phyloP scores from a whole-genome alignment of 768 basidiomycete species.

The Mycena kentingensis region DNA sequence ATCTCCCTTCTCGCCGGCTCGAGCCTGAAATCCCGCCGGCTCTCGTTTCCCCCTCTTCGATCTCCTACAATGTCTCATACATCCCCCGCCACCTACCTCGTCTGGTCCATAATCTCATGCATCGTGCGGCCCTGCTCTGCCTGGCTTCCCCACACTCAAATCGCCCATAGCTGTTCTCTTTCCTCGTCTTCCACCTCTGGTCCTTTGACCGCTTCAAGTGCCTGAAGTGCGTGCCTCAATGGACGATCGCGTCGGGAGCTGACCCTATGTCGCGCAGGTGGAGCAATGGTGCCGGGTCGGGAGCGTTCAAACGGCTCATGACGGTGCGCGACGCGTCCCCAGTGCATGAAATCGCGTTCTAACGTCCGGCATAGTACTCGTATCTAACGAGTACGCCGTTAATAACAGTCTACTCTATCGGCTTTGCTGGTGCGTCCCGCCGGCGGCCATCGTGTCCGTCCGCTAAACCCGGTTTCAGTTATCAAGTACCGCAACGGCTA shows the following conservation, averaged over 20 bases:
- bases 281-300: constrained; percentile 64
- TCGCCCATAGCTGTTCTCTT: constrained; percentile 50
- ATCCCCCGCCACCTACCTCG: constrained; percentile 59
- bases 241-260: neutral
- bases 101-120: constrained; percentile 59
- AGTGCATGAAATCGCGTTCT: neutral
- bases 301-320: constrained; percentile 86
- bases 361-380: constrained; percentile 55
- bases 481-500: constrained; percentile 80
- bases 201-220: constrained; percentile 80
- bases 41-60: constrained; percentile 12
- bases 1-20: constrained; percentile 27
- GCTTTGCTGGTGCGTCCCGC: constrained; percentile 43
- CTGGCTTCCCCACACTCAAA: neutral
- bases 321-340: constrained; percentile 51
- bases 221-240: constrained; percentile 48
- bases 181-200: constrained; percentile 76
- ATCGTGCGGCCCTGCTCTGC: constrained; percentile 41
- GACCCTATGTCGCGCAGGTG: constrained; percentile 50
- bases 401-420: constrained; percentile 57
- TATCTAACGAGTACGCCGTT: constrained; percentile 68
- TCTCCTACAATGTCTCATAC: constrained; percentile 56
- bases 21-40: constrained; percentile 22
- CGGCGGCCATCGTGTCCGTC: neutral
- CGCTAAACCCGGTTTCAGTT: constrained; percentile 18